Percentiles rank a stretch among this genome's conserved stretches.
These are phyloP conservation scores for Phaffomyces antillensis DNA, from an alignment of 805 yeast species.

Conservation along the genomic window DNA sequence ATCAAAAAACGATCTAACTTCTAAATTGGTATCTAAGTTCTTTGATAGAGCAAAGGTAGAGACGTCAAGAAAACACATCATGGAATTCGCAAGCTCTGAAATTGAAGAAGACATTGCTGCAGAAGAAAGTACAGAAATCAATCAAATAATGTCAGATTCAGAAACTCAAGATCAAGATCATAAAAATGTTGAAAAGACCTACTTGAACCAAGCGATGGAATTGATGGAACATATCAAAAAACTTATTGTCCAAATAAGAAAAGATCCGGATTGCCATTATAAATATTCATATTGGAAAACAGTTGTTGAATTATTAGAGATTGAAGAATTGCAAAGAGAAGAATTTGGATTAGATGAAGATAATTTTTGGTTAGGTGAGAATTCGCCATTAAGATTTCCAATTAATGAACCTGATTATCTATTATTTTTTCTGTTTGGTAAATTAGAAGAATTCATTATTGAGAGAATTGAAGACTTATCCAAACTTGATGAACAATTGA, in stretches of 20 bases:
- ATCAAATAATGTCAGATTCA: background rate
- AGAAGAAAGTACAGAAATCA: background rate
- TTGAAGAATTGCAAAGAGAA: constrained; percentile 16
- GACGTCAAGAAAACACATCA: background rate
- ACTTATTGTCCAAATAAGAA: constrained; percentile 11
- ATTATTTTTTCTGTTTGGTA: constrained; percentile 28
- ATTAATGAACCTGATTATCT: constrained; percentile 63
- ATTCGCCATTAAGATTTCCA: constrained; percentile 65
- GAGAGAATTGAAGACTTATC: constrained; percentile 3
- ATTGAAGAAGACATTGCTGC: background rate
- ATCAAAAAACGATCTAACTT: constrained; percentile 17
- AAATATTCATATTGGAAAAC: constrained; percentile 46
- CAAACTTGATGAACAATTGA: background rate
- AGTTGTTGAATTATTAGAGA: constrained; percentile 27
- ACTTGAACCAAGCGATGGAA: background rate
- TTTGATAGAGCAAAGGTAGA: constrained; percentile 4
- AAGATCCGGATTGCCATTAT: constrained; percentile 30
- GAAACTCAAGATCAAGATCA: background rate
- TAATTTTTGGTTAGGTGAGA: constrained; percentile 57
- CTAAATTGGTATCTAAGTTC: constrained; percentile 1
- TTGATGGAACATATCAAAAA: constrained; percentile 7
- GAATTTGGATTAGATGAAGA: constrained; percentile 20
- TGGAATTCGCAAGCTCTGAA: background rate
- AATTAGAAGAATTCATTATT: constrained; percentile 13
- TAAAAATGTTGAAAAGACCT: background rate